phyloP scores from a whole-genome alignment of 2,329 filamentous ascomycete genomes.

The Nemania diffusa region DNA sequence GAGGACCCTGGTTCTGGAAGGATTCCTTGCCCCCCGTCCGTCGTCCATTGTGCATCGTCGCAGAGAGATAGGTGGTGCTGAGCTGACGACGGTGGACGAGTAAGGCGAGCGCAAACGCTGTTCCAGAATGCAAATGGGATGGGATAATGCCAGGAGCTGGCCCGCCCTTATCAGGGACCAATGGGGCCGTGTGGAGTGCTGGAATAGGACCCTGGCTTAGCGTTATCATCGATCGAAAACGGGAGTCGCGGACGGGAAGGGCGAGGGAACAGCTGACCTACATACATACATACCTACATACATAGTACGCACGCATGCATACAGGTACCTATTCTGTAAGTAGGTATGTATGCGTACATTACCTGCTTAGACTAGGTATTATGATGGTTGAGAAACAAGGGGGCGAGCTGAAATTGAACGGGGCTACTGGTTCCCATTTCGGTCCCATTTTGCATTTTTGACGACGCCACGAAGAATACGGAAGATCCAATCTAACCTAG shows the following conservation, averaged over 20 bases:
- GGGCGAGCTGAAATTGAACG: constrained; percentile 18
- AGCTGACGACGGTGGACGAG: constrained; percentile 23
- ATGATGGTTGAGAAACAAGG: constrained; percentile 3
- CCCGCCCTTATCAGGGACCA: constrained; percentile 39
- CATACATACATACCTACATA: background rate
- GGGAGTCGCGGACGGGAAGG: constrained; percentile 1
- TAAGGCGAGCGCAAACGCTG: constrained; percentile 11
- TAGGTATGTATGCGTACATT: background rate
- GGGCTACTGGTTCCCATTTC: constrained; percentile 4
- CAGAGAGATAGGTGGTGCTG: constrained; percentile 9
- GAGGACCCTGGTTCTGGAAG: constrained; percentile 15
- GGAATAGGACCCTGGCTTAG: constrained; percentile 26
- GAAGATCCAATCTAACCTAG: background rate
- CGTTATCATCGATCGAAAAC: constrained; percentile 30
- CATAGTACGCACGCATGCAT: background rate
- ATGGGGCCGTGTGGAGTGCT: constrained; percentile 15
- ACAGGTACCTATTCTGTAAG: background rate
- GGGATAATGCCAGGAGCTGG: constrained; percentile 37
- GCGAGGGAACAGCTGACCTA: background rate
- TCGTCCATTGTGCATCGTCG: background rate
- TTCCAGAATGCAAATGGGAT: constrained; percentile 40
- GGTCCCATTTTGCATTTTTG: too few relatives aligned
- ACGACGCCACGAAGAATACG: background rate
- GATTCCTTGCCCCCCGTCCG: background rate
- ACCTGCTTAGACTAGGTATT: too few relatives aligned